Evolutionary conservation across 1,139 yeast species (phyloP).

Genomic region (Protomyces pachydermus): DNA sequence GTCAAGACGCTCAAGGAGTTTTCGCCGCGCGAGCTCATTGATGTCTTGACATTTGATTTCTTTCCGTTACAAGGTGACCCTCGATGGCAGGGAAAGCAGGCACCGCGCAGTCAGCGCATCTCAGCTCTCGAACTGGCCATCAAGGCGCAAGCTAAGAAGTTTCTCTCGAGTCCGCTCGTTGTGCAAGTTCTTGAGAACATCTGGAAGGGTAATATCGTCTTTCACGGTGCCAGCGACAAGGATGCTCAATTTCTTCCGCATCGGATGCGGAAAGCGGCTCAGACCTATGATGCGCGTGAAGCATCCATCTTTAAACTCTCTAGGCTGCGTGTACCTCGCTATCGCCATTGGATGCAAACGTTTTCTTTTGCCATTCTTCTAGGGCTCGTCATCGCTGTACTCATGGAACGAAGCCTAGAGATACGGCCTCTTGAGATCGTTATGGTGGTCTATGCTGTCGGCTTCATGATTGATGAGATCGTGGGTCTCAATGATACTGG

Average conservation of each 20-base stretch:
- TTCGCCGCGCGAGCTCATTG: conserved; percentile 46
- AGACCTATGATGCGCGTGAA: conserved; percentile 40
- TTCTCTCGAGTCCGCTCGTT: conserved; percentile 55
- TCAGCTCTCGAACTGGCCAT: conserved; percentile 55
- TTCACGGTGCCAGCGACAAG: conserved; percentile 43
- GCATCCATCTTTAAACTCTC: conserved; percentile 42
- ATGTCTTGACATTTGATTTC: conserved; percentile 43
- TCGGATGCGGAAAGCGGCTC: conserved; percentile 41
- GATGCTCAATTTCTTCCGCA: conserved; percentile 38
- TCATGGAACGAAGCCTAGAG: conserved; percentile 34
- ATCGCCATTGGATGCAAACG: conserved; percentile 42
- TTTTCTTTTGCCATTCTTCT: conserved; percentile 42
- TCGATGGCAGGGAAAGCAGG: conserved; percentile 21
- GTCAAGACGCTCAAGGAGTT: conserved; percentile 52
- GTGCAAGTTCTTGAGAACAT: conserved; percentile 50
- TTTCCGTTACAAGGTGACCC: conserved; percentile 38
- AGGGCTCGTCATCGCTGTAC: conserved; percentile 38
- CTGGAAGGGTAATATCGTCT: conserved; percentile 51
- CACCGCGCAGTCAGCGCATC: conserved; percentile 42
- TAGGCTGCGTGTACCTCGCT: conserved; percentile 42
- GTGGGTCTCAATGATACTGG: conserved; percentile 42
- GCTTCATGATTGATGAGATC: conserved; percentile 42
- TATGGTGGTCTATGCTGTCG: conserved; percentile 41
- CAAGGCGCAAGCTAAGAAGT: conserved; percentile 51
- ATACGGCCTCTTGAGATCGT: conserved; percentile 35